phyloP scores from a whole-genome alignment of 2,329 filamentous ascomycete genomes.

The Penicillium sp. region DNA sequence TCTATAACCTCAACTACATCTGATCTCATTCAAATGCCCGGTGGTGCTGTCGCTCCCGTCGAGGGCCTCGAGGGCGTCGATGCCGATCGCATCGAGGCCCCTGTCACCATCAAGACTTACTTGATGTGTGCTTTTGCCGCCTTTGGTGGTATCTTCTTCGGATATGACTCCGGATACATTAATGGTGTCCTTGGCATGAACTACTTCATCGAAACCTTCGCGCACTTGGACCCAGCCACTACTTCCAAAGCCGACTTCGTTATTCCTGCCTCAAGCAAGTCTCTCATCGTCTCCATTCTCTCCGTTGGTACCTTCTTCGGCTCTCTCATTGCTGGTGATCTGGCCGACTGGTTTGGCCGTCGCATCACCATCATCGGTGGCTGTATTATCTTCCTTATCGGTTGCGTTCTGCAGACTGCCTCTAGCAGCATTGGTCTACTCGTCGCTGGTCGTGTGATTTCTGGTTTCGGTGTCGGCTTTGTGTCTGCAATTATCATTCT shows the following conservation, averaged over 20 bases:
- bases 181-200: constrained; percentile 52
- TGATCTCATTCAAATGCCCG: constrained; percentile 24
- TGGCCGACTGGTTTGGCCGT: constrained; percentile 70
- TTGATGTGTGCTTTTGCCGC: constrained; percentile 61
- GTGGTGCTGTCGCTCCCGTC: constrained; percentile 16
- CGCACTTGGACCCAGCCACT: constrained; percentile 30
- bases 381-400: constrained; percentile 68
- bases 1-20: neutral
- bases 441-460: constrained; percentile 71
- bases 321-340: constrained; percentile 72
- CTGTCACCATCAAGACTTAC: constrained; percentile 60
- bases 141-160: constrained; percentile 62
- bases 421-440: constrained; percentile 59
- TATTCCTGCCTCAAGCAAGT: constrained; percentile 52
- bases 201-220: constrained; percentile 47
- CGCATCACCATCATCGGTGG: constrained; percentile 67
- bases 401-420: constrained; percentile 66
- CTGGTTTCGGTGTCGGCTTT: constrained; percentile 77
- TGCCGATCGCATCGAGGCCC: constrained; percentile 57
- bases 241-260: constrained; percentile 39
- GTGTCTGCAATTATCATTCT: constrained; percentile 77
- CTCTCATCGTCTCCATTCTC: constrained; percentile 72
- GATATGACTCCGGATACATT: constrained; percentile 60
- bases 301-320: constrained; percentile 78
- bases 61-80: constrained; percentile 53